A percentile compares a stretch with the other conserved stretches of the same genome.
Evolutionary conservation across 805 yeast genomes (phyloP).

Genomic region (Schwanniomyces polymorphus): DNA sequence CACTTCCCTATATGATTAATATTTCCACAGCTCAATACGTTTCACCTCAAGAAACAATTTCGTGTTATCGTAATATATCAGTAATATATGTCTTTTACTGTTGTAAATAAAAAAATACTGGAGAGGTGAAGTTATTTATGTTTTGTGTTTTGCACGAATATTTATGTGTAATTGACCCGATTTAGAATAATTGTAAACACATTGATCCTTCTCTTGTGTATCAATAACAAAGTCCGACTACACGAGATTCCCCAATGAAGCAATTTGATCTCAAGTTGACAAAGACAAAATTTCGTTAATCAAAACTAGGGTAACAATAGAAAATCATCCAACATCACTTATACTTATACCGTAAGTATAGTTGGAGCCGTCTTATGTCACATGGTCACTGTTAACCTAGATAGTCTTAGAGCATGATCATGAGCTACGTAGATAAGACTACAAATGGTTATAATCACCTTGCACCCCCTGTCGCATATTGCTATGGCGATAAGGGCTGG

Average conservation of each 20-base stretch:
- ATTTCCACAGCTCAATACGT: background rate
- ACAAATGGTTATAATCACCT: background rate
- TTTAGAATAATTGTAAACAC: background rate
- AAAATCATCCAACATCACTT: background rate
- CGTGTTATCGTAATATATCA: background rate
- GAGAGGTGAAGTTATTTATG: conserved; percentile 1
- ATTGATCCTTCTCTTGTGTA: background rate
- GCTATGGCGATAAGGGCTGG: background rate
- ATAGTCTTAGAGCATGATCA: too few relatives aligned
- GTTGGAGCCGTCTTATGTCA: too few relatives aligned
- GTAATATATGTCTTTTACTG: conserved; percentile 1
- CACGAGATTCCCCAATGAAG: background rate
- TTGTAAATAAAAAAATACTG: background rate
- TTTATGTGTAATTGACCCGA: background rate
- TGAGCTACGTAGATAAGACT: background rate
- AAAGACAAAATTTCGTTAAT: background rate
- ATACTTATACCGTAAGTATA: background rate
- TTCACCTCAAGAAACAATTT: background rate
- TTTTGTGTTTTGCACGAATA: background rate
- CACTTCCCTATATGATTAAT: background rate
- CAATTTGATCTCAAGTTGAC: background rate
- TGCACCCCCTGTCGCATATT: background rate
- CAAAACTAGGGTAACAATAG: background rate
- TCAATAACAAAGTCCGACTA: background rate
- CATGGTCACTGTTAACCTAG: too few relatives aligned